phyloP scores from a whole-genome alignment of 2,329 filamentous ascomycete genomes.

The Alternaria rosae region DNA sequence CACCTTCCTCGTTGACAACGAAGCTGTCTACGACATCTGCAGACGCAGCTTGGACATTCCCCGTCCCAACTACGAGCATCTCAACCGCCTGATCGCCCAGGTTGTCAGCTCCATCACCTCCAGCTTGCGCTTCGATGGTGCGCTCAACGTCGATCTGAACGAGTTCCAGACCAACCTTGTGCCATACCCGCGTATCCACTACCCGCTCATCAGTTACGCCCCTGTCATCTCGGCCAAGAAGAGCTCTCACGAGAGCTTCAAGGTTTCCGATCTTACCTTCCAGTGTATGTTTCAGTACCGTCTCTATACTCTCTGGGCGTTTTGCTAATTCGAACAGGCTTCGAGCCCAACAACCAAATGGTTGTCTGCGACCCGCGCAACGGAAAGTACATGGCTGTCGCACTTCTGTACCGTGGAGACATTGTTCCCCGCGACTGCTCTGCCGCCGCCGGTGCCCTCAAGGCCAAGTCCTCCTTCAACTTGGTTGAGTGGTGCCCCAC shows the following conservation, averaged over 20 bases:
- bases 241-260: conserved; percentile 87
- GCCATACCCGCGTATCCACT: conserved; percentile 77
- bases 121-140: conserved; percentile 74
- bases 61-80: conserved; percentile 73
- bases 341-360: conserved; percentile 82
- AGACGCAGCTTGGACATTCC: conserved; percentile 74
- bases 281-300: conserved; percentile 61
- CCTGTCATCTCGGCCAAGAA: conserved; percentile 75
- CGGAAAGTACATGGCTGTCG: conserved; percentile 79
- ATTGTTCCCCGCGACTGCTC: conserved; percentile 75
- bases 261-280: conserved; percentile 78
- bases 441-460: conserved; percentile 70
- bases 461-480: conserved; percentile 76
- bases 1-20: conserved; percentile 79
- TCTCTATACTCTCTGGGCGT: not conserved
- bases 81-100: conserved; percentile 76
- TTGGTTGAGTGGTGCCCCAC: conserved; percentile 79
- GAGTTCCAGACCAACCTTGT: conserved; percentile 82
- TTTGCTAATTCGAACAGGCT: conserved; percentile 60
- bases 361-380: conserved; percentile 77
- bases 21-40: conserved; percentile 79
- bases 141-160: conserved; percentile 77
- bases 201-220: conserved; percentile 75
- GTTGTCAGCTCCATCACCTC: conserved; percentile 79
- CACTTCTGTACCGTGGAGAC: conserved; percentile 75